Evolutionary conservation across 129 eudicot species (phyloP).

Genomic region (Smallanthus sonchifolius): DNA sequence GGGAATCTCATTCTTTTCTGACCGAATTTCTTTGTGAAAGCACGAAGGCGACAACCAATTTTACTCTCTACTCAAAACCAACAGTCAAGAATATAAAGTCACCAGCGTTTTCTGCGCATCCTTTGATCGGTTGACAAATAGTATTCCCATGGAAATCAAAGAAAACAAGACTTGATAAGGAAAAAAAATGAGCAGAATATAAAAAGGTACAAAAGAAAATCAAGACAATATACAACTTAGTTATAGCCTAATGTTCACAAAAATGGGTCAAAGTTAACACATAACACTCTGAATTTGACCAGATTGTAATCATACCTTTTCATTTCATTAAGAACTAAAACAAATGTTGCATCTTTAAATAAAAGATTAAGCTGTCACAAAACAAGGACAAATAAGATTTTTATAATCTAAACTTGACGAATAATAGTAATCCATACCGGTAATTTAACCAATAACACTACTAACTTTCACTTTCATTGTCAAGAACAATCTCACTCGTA

Average conservation of each 20-base stretch:
- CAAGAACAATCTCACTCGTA: too few species aligned
- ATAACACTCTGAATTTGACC: not conserved
- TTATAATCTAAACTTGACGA: too few species aligned
- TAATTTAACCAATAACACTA: too few species aligned
- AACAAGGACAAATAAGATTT: too few species aligned
- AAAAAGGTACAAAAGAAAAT: not conserved
- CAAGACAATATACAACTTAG: not conserved
- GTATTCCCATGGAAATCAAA: slow-evolving; percentile 17
- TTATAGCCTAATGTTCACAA: not conserved
- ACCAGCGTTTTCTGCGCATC: slow-evolving; percentile 27
- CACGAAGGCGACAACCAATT: not conserved
- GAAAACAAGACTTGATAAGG: slow-evolving; percentile 4
- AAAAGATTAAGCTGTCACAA: not conserved
- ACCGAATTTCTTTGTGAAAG: too few species aligned
- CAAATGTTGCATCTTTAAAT: not conserved
- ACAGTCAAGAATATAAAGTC: slow-evolving; percentile 1
- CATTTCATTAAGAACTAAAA: not conserved
- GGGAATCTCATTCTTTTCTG: too few species aligned
- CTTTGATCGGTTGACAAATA: slow-evolving; percentile 7
- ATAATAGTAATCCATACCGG: too few species aligned
- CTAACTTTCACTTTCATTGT: too few species aligned
- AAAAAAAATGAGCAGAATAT: not conserved
- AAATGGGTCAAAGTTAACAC: not conserved
- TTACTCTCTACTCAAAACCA: too few species aligned
- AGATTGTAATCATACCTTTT: not conserved